Evolutionary conservation across 2,329 filamentous ascomycete genomes (phyloP), one percentile per base, ranked within the genome.

Genomic region (Tolypocladium cylindrosporum): DNA sequence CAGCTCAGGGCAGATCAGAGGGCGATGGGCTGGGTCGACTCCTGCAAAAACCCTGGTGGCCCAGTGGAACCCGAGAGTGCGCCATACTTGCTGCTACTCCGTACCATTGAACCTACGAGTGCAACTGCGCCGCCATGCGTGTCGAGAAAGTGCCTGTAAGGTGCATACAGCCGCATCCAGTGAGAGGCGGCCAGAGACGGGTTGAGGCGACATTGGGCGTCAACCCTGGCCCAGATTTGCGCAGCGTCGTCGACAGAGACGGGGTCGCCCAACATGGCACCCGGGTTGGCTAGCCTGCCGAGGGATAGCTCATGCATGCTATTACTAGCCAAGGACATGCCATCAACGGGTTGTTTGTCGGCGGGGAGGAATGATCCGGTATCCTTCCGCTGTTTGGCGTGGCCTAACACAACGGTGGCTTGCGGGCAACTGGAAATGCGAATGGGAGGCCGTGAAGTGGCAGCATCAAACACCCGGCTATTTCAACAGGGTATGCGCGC

Each of bases 101-200:
- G 27, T 31, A 54, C 54, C 45, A 36, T 37, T 45, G 55, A 24
- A 55, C 65, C 57, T 61, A 62, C 63, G 60, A 62, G 41, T 48
- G 52, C 52, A 54, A 69, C 72, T 76, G 75, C 75, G 74, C 75
- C 74, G 73, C 75, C 68, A 72, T 75, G 71, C 71, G 52, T 65
- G 71, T 69, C 72, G 72, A 65, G 61, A 65, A 63, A 57, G 61
- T 61, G 61, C 64, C 64, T 62, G 62, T 58, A 54, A 61, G 63
- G 63, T 71, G 70, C 67, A 71, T 69, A 61, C 59, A 59, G 58
- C 62, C 58, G 64, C 56, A 61, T 67, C 70, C 69, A 72, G 69
- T 73, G 64, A 63, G 63, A 68, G 64, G 55, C 57, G 59, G 57
- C 54, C 60, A 39, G 55, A 55, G 57, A 58, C 56, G 55, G 59